phyloP scores from a whole-genome alignment of 2,329 filamentous ascomycete species.

The Microdochium trichocladiopsis region DNA sequence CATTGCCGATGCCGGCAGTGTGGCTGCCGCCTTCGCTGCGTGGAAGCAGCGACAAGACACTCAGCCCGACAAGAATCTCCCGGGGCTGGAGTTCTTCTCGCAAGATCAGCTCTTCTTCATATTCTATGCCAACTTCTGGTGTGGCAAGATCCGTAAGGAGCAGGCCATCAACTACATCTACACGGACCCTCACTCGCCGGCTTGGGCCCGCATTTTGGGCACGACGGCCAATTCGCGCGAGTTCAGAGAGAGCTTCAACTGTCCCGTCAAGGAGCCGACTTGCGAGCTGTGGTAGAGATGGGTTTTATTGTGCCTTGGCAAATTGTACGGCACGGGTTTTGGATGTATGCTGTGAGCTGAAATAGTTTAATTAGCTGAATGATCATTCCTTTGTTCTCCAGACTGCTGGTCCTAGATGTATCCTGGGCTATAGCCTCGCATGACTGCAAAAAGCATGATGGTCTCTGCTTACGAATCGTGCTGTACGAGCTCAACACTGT shows the following conservation, averaged over 20 bases:
- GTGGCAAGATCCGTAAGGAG: constrained; percentile 54
- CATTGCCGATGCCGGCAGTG: constrained; percentile 58
- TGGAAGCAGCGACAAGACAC: constrained; percentile 50
- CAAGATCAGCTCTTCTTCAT: constrained; percentile 61
- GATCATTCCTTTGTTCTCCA: too few relatives aligned
- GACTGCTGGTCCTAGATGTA: too few relatives aligned
- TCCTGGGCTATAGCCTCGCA: too few relatives aligned
- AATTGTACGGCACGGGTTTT: too few relatives aligned
- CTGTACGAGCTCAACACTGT: not conserved
- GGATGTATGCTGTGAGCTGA: too few relatives aligned
- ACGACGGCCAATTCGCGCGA: constrained; percentile 61
- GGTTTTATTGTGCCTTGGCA: too few relatives aligned
- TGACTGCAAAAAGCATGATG: too few relatives aligned
- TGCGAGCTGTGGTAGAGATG: constrained; percentile 59
- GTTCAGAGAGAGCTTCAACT: constrained; percentile 62
- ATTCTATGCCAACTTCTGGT: constrained; percentile 58
- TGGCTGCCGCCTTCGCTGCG: constrained; percentile 50
- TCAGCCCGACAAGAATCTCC: constrained; percentile 40
- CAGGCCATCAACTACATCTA: constrained; percentile 50
- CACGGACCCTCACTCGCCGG: constrained; percentile 59
- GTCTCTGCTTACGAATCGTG: not conserved
- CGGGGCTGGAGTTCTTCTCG: constrained; percentile 48
- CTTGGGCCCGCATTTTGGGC: constrained; percentile 52
- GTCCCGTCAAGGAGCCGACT: constrained; percentile 55
- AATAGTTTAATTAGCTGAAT: too few relatives aligned